A percentile compares a stretch with the other conserved stretches of the same genome.
Evolutionary conservation across 768 basidiomycete species (phyloP).

Genomic region (Tricholoma matsutake): DNA sequence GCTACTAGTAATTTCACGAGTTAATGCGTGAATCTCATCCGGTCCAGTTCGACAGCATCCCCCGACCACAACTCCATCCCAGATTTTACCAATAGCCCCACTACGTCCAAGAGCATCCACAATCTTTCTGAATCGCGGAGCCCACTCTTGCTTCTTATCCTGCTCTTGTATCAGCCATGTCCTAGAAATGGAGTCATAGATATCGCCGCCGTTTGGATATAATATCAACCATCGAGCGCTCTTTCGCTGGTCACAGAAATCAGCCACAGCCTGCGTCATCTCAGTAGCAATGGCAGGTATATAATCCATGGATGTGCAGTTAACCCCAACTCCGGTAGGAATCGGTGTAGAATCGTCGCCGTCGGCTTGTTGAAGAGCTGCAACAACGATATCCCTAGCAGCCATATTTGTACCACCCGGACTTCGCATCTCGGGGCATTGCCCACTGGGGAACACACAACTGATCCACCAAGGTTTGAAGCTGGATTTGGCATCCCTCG

Average conservation of each 20-base stretch:
- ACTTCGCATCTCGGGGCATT: constrained; percentile 37
- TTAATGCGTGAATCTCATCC: constrained; percentile 39
- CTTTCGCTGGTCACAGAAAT: constrained; percentile 5
- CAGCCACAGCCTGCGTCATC: constrained; percentile 27
- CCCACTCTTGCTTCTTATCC: constrained; percentile 32
- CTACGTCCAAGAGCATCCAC: constrained; percentile 23
- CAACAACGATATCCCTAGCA: constrained; percentile 40
- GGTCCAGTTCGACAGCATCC: constrained; percentile 69
- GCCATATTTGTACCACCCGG: constrained; percentile 21
- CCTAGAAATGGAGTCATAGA: constrained; percentile 45
- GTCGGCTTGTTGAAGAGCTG: constrained; percentile 29
- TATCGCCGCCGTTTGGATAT: constrained; percentile 69
- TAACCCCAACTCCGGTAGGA: constrained; percentile 66
- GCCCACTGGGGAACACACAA: constrained; percentile 55
- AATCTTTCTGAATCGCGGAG: constrained; percentile 23
- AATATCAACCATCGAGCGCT: constrained; percentile 54
- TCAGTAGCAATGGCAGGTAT: constrained; percentile 38
- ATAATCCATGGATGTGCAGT: constrained; percentile 57
- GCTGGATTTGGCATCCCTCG: neutral
- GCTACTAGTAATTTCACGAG: too few relatives aligned
- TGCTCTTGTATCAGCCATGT: constrained; percentile 36
- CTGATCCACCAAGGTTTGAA: constrained; percentile 76
- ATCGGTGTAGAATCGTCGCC: constrained; percentile 15
- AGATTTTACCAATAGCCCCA: neutral
- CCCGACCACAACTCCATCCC: constrained; percentile 57